A percentile compares a stretch with the other conserved stretches of the same genome.
These are phyloP conservation scores for Calonectria pseudoreteaudii DNA, from an alignment of 2,329 filamentous ascomycete genomes.

Conservation along the genomic window DNA sequence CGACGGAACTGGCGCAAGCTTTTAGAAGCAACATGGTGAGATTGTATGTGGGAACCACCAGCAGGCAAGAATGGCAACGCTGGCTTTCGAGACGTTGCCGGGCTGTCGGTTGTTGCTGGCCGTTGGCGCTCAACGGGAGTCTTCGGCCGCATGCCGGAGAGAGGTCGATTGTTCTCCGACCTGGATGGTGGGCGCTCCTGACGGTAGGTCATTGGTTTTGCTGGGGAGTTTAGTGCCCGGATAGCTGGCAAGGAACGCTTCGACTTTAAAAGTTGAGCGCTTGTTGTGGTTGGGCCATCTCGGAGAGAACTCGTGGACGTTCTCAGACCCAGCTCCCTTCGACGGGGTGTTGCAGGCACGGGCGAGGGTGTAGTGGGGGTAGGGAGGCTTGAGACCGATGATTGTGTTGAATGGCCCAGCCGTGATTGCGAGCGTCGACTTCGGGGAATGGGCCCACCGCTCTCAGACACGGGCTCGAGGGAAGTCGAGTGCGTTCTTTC, in stretches of 20 bases:
- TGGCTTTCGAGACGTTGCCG: constrained; percentile 67
- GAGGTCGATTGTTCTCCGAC: constrained; percentile 63
- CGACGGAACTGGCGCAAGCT: constrained; percentile 78
- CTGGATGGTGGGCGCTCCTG: constrained; percentile 72
- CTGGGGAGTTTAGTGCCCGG: constrained; percentile 62
- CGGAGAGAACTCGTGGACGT: constrained; percentile 66
- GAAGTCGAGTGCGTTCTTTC: constrained; percentile 77
- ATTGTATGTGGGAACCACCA: constrained; percentile 78
- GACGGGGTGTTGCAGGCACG: constrained; percentile 70
- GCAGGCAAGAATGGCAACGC: constrained; percentile 83
- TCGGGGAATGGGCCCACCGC: constrained; percentile 76
- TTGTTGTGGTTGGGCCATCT: constrained; percentile 73
- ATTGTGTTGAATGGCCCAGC: constrained; percentile 76
- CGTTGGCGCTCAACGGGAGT: constrained; percentile 76
- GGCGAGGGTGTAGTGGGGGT: constrained; percentile 71
- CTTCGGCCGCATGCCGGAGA: constrained; percentile 70
- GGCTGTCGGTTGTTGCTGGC: constrained; percentile 59
- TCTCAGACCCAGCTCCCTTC: constrained; percentile 69
- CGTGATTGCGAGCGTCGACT: constrained; percentile 73
- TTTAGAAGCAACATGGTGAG: constrained; percentile 83
- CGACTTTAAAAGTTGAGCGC: constrained; percentile 71
- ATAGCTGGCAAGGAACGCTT: constrained; percentile 75
- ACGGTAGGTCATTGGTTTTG: constrained; percentile 60
- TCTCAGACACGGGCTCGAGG: constrained; percentile 94
- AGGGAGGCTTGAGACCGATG: constrained; percentile 73